Evolutionary conservation across 139 green algal species (phyloP).

Genomic region (Edaphochlamys debaryana): DNA sequence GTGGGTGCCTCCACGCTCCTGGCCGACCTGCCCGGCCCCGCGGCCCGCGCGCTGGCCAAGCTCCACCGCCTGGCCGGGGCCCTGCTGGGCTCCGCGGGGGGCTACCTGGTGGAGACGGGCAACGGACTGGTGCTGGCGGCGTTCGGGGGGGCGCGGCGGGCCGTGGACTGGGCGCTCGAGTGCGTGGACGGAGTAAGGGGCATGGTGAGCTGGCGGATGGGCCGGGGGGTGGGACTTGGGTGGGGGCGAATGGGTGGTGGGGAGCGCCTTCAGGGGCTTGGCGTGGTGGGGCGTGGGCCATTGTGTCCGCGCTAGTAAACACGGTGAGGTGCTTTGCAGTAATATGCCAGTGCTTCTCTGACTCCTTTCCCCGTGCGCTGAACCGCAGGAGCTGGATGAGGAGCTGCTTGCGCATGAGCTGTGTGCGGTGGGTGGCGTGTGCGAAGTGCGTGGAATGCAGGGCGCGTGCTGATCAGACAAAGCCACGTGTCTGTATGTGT

Average conservation of each 20-base stretch:
- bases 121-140: constrained; percentile 21
- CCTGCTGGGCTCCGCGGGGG: background rate
- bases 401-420: background rate
- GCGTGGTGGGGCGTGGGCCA: too few species aligned
- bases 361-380: too few species aligned
- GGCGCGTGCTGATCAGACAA: too few species aligned
- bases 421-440: background rate
- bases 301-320: too few species aligned
- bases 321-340: too few species aligned
- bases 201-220: background rate
- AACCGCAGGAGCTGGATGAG: background rate
- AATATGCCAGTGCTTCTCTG: too few species aligned
- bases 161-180: constrained; percentile 29
- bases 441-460: background rate
- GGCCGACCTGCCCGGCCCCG: background rate
- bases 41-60: background rate
- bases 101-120: constrained; percentile 6
- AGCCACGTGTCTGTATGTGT: too few species aligned
- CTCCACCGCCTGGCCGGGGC: background rate
- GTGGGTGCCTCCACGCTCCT: background rate
- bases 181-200: constrained; percentile 1
- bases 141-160: background rate
- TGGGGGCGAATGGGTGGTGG: too few species aligned
- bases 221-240: too few species aligned
- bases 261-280: too few species aligned